A percentile compares a stretch with the other conserved stretches of the same genome.
Evolutionary conservation across 129 eudicot species (phyloP).

Genomic region (Solidago caesia): DNA sequence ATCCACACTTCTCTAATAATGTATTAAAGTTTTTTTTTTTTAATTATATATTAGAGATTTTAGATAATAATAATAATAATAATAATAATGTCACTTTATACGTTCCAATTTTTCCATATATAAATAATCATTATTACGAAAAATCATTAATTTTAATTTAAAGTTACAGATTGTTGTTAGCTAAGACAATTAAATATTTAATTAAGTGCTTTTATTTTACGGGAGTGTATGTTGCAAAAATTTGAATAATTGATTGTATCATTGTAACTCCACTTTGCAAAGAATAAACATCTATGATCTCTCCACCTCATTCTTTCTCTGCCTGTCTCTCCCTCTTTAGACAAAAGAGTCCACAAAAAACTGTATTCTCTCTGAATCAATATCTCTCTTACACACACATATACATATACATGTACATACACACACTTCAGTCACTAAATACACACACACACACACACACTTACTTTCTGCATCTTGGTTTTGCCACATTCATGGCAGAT

Average conservation of each 20-base stretch:
- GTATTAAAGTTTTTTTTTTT: too few species aligned
- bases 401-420: too few species aligned
- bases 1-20: too few species aligned
- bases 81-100: too few species aligned
- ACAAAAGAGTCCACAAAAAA: background rate
- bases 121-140: too few species aligned
- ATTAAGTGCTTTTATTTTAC: background rate
- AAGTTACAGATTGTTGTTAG: too few species aligned
- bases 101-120: too few species aligned
- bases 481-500: slow-evolving; percentile 53
- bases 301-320: slow-evolving; percentile 1
- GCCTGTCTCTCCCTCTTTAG: background rate
- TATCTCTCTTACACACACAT: background rate
- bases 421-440: slow-evolving; percentile 18
- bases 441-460: slow-evolving; percentile 5
- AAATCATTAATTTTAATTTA: too few species aligned
- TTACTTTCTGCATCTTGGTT: slow-evolving; percentile 10
- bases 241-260: background rate
- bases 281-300: slow-evolving; percentile 2
- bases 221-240: background rate
- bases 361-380: background rate
- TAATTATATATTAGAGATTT: too few species aligned
- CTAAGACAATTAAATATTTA: too few species aligned
- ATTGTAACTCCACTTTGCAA: too few species aligned
- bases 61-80: too few species aligned